Evolutionary conservation across 148 eudicot species (phyloP), one percentile per base, ranked within the genome.

Genomic region (Drosera capensis): DNA sequence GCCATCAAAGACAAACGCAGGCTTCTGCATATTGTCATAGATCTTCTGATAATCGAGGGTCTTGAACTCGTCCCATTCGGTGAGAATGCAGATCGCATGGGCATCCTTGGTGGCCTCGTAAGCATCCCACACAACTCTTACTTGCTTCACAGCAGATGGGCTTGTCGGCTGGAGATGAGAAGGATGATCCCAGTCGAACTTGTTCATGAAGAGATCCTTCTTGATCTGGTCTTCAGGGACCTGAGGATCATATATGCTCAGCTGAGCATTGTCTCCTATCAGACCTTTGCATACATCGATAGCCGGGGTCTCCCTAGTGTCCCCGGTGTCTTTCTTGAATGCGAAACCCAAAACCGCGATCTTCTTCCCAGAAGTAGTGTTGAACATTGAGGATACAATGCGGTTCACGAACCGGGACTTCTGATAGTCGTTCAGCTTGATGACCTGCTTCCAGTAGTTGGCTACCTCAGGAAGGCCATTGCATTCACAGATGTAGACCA

Each of bases 31-130:
- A 30, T 25, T 46, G 25, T 61, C 48, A 34, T 19, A 61, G 14
- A 61, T 54, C 60, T 29, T 55, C 48, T 53, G 31, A 23, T 38
- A 62, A 42, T 62, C 67, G 7, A 61, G 59, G 14, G 41, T 46
- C 44, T 54, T 61, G 44, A 62, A 62, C 60, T 62, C 67, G 7
- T 62, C 67, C 67, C 67, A 62, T 39, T 62, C 60, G n/a, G 67
- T 62, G 4, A 62, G 48, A 17, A 62, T 55, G 25, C 67, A 62
- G 12, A 62, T 5, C 4, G 38, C 67, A 28, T 62, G 67, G 12
- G 67, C 60, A 21, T 56, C 60, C 38, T 62, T 62, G 21, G 55
- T 43, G 5, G 55, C 62, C 18, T 51, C 43, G 16, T 58, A 58
- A 2, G 55, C 55, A 29, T 58, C 55, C 48, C 50, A 44, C n/a